Conservation (phyloP, 805 yeast genomes). For the Wickerhamiella brachini region DNA sequence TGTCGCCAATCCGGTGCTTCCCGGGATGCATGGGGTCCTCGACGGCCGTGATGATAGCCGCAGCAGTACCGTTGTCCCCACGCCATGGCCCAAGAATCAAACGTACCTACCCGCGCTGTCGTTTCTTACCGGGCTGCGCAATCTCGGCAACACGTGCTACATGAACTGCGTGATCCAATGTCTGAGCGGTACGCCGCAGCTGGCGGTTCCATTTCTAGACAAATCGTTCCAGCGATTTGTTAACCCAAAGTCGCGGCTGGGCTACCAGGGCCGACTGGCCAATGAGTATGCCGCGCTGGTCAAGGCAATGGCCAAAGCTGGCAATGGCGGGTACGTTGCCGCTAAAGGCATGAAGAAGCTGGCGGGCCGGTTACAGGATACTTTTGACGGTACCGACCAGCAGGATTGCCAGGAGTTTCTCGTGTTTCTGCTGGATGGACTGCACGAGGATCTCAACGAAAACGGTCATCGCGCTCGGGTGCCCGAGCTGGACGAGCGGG, state of each 20-base stretch:
- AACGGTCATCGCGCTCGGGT: constrained; percentile 40
- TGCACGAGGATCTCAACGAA: constrained; percentile 73
- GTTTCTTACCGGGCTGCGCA: constrained; percentile 40
- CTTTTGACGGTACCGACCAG: constrained; percentile 56
- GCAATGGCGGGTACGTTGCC: constrained; percentile 27
- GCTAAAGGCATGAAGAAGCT: constrained; percentile 55
- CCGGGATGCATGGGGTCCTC: background rate
- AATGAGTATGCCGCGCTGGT: constrained; percentile 50
- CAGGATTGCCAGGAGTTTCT: constrained; percentile 81
- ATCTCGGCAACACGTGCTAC: constrained; percentile 85
- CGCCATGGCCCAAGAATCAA: background rate
- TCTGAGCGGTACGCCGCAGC: constrained; percentile 53
- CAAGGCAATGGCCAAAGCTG: constrained; percentile 30
- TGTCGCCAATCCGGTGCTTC: too few relatives aligned
- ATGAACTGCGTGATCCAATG: constrained; percentile 89
- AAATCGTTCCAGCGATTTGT: constrained; percentile 52
- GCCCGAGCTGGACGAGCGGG: constrained; percentile 51
- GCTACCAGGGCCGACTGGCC: constrained; percentile 70
- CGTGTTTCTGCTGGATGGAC: constrained; percentile 55
- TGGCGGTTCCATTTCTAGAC: constrained; percentile 47
- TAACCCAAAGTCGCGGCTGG: constrained; percentile 58
- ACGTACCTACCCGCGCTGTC: background rate
- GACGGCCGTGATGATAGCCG: background rate
- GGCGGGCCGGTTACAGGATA: constrained; percentile 50
- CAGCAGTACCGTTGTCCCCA: background rate